Conservation (phyloP, 805 yeast species). For the Lachancea thermotolerans region DNA sequence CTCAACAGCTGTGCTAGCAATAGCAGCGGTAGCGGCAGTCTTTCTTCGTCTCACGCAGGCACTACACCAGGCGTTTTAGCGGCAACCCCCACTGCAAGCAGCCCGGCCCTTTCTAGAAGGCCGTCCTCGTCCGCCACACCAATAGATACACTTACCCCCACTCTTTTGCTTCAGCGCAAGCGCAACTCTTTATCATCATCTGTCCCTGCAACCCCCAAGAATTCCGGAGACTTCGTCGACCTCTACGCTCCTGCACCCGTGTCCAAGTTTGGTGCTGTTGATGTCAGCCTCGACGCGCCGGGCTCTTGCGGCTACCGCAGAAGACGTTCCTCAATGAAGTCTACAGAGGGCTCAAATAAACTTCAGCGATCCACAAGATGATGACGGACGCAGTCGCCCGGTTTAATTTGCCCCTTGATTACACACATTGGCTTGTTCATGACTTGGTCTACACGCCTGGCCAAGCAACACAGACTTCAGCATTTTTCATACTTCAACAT, state of each 20-base stretch:
- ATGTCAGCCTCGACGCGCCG: background rate
- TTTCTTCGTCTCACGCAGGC: background rate
- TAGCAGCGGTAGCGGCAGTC: background rate
- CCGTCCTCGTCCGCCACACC: conserved; percentile 7
- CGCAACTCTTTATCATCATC: conserved; percentile 9
- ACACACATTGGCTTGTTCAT: no score
- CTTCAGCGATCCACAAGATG: conserved; percentile 4
- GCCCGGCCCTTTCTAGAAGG: conserved; percentile 5
- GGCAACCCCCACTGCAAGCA: background rate
- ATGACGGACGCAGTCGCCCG: no score
- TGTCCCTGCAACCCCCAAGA: conserved; percentile 1
- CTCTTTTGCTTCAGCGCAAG: conserved; percentile 9
- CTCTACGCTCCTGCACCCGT: conserved; percentile 1
- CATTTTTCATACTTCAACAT: no score
- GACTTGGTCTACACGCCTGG: no score
- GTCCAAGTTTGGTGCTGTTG: background rate
- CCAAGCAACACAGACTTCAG: no score
- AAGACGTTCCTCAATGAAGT: conserved; percentile 8
- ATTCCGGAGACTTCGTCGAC: conserved; percentile 4
- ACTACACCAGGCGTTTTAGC: conserved; percentile 1
- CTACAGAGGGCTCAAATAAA: conserved; percentile 6
- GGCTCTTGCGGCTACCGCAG: conserved; percentile 8
- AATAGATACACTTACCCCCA: conserved; percentile 11
- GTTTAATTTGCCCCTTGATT: no score
- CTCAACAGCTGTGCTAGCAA: conserved; percentile 6